phyloP scores from a whole-genome alignment of 768 basidiomycete genomes.

The Lepiota brunneoincarnata region DNA sequence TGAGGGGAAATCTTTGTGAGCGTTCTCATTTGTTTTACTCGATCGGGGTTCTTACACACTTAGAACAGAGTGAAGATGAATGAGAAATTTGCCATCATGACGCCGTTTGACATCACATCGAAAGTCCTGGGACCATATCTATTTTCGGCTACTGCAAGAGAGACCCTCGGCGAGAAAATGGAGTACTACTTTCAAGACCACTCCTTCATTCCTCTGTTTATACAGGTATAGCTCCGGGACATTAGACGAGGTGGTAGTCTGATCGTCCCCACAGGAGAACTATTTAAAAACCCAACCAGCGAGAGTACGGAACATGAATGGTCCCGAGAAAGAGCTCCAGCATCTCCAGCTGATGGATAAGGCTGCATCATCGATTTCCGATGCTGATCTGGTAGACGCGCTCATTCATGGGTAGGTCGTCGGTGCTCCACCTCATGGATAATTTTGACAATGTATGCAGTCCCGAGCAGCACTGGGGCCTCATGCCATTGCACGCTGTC shows the following conservation, averaged over 20 bases:
- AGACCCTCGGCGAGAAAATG: constrained; percentile 88
- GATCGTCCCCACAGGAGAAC: constrained; percentile 65
- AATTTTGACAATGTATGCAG: constrained; percentile 35
- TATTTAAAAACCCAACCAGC: constrained; percentile 85
- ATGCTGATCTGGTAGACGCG: constrained; percentile 89
- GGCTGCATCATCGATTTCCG: constrained; percentile 91
- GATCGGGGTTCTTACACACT: neutral
- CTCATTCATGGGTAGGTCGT: constrained; percentile 83
- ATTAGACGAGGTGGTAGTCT: neutral
- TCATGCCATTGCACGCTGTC: constrained; percentile 93
- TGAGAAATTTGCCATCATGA: constrained; percentile 88
- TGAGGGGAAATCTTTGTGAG: constrained; percentile 87
- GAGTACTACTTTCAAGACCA: constrained; percentile 97
- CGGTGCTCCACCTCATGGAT: neutral
- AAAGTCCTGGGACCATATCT: constrained; percentile 90
- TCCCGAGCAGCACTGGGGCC: constrained; percentile 91
- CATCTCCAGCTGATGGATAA: constrained; percentile 79
- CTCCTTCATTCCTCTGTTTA: constrained; percentile 90
- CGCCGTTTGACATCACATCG: constrained; percentile 89
- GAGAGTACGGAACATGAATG: constrained; percentile 50
- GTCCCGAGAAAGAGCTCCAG: constrained; percentile 65
- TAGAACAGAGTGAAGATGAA: constrained; percentile 75
- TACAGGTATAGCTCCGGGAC: constrained; percentile 65
- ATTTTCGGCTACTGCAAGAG: constrained; percentile 78
- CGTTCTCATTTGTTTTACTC: constrained; percentile 14